Base-by-base conservation (phyloP, 192 early-diverging fungal species). In the Kappamyces sp. region DNA sequence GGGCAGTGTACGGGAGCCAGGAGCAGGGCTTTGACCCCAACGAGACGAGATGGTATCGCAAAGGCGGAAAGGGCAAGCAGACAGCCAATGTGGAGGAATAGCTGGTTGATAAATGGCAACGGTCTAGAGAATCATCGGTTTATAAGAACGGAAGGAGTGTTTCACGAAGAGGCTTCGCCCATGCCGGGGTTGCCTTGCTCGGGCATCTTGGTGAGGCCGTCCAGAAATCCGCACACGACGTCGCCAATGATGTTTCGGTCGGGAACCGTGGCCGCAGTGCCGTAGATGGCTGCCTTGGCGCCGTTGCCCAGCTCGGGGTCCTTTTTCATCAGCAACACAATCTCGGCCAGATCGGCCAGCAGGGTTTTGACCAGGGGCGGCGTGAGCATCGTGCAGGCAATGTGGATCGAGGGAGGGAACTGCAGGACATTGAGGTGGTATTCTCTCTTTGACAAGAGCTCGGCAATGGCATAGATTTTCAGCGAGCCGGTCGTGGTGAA, bases 341-440 rank as follows among this genome's bases (percentile, higher is more conserved):
- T 81, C 8, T 89, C 86, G 47, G 72, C 69, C n/a, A 98, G 51
- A 69, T 98, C 94, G 5, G 52, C 51, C 30, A 94, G 59, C 49
- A 98, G 86, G 47, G 84, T 67, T 1, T 90, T 81, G 3, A 49
- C 69, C 0, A 83, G 81, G 34, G 79, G 74, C 9, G 84, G 82
- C 33, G 88, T 91, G 31, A 88, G 80, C 36, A 91, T 72, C 2
- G 94, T 98, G 71, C 87, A 88, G 4, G 91, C 88, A 60, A 94
- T 86, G 59, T 98, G 94, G 34, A 98, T 78, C 4, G 89, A 86
- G 2, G 88, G 65, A 5, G 94, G 94, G 66, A 81, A 86, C 68
- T 98, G 94, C 32, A 98, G 75, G 3, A 90, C 77, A 55, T 84
- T 93, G 36, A 98, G 68, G 54, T 88, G 84, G 91, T 91, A 98